A percentile compares a stretch with the other conserved stretches of the same genome.
Evolutionary conservation across 2,329 filamentous ascomycete species (phyloP).

Genomic region (Verticillium longisporum): DNA sequence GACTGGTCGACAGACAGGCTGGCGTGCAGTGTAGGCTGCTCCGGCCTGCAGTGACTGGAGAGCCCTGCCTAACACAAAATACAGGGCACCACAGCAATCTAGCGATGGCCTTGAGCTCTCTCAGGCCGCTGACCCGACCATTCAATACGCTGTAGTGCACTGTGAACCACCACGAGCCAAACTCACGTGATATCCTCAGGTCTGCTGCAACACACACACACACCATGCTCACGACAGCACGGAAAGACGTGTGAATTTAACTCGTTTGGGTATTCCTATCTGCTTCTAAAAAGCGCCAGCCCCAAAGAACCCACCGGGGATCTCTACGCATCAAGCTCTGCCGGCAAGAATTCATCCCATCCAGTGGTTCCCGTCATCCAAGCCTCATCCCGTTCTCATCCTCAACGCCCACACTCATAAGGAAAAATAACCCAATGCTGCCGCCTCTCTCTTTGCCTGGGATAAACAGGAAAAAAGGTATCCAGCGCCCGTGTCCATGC

Average conservation of each 20-base stretch:
- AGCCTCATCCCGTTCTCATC: background rate
- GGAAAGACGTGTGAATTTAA: background rate
- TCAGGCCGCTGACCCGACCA: no score
- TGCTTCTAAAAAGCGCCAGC: background rate
- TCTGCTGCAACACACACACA: background rate
- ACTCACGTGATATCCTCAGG: background rate
- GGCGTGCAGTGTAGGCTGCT: no score
- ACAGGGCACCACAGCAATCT: no score
- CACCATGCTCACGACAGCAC: background rate
- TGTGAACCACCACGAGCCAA: no score
- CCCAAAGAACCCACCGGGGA: background rate
- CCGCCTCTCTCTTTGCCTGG: background rate
- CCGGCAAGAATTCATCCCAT: background rate
- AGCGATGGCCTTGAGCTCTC: no score
- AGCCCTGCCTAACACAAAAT: no score
- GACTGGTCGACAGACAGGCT: no score
- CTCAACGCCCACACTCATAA: no score
- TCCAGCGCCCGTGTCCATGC: background rate
- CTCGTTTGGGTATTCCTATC: background rate
- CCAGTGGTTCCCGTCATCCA: background rate
- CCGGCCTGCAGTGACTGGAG: no score
- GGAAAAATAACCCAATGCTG: background rate
- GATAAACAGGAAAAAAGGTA: background rate
- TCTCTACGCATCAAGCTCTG: background rate
- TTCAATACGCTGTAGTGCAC: no score